Base-by-base conservation (phyloP, 129 eudicot genomes). In the Flaveria bidentis region DNA sequence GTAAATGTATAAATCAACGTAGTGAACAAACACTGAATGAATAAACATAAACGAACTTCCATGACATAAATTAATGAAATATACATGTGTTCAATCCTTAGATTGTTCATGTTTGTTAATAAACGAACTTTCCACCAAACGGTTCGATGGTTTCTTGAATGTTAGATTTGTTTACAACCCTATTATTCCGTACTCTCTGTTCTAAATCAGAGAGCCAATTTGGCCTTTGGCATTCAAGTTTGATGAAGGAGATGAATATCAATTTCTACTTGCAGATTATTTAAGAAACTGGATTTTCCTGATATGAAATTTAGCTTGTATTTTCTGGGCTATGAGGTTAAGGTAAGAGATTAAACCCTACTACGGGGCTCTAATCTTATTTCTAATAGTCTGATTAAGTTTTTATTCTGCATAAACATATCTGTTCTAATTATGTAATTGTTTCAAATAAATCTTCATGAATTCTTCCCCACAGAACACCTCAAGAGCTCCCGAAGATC, bases 301-400 rank as follows among this genome's bases (percentile, higher is more conserved):
- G 99, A 94, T 42, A 75, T 83, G 91, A 94, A 91, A 84, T 94
- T 94, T 55, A 85, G 88, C 84, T 84, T 91, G 82, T 94, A 94
- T 80, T 94, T 94, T 75, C 2, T 94, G 84, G 99, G 99, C 75
- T 94, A 91, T 74, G 96, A 88, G 97, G 99, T 89, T 74, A 97
- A 88, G 97, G 99, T 89, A 72, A 77, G 33, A 64, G 45, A 22
- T 6, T 11, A 83, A 50, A 71, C 45, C 36, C 69, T 36, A 69
- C 44, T n/a, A 46, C 25, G 1, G 42, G 52, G 12, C 77, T 56
- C 52, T 39, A 18, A 20, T 41, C n/a, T 47, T 14, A 70, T 70
- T 70, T 16, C 0, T 42, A 73, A 57, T 30, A 33, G 50, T 41
- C 8, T 16, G 25, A 36, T 63, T 14, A 17, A 14, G 36, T 26